phyloP scores from a whole-genome alignment of 2,329 filamentous ascomycete genomes.

The Didymella sp. region DNA sequence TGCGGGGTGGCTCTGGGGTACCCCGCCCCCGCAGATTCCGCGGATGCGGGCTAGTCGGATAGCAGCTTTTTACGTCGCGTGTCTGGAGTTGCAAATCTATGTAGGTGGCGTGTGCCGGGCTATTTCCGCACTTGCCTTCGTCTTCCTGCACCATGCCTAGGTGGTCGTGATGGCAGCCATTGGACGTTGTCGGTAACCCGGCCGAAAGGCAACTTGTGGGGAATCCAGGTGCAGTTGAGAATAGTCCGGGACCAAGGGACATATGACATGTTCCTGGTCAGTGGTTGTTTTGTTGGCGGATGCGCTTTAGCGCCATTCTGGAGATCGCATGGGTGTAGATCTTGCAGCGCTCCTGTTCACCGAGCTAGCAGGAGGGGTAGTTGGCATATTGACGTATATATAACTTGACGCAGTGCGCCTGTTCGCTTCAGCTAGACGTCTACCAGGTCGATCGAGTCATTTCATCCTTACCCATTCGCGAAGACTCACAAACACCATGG shows the following conservation, averaged over 20 bases:
- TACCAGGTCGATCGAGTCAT: neutral
- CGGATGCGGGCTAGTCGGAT: slow-evolving; percentile 24
- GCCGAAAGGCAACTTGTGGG: slow-evolving; percentile 20
- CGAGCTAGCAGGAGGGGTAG: slow-evolving; percentile 25
- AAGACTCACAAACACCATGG: slow-evolving; percentile 30
- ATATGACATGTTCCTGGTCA: slow-evolving; percentile 1
- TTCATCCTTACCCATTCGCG: neutral
- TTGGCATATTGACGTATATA: slow-evolving; percentile 27
- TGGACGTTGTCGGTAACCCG: slow-evolving; percentile 14
- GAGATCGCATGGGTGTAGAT: slow-evolving; percentile 18
- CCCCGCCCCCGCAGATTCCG: slow-evolving; percentile 29
- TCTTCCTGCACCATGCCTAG: slow-evolving; percentile 1
- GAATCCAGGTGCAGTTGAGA: slow-evolving; percentile 5
- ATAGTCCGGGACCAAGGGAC: slow-evolving; percentile 1
- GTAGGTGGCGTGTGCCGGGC: slow-evolving; percentile 17
- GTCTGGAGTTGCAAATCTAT: slow-evolving; percentile 1
- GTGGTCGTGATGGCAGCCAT: slow-evolving; percentile 11
- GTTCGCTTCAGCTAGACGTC: neutral
- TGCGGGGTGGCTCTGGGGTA: slow-evolving; percentile 36
- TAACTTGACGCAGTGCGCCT: slow-evolving; percentile 12
- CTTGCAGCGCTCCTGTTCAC: slow-evolving; percentile 14
- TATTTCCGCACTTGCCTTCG: slow-evolving; percentile 14
- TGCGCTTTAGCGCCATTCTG: slow-evolving; percentile 3
- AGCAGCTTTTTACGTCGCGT: slow-evolving; percentile 18
- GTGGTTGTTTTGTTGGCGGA: slow-evolving; percentile 3